Conservation (phyloP, 1,284 basidiomycete species). For the Fistulinella cinereoalba region DNA sequence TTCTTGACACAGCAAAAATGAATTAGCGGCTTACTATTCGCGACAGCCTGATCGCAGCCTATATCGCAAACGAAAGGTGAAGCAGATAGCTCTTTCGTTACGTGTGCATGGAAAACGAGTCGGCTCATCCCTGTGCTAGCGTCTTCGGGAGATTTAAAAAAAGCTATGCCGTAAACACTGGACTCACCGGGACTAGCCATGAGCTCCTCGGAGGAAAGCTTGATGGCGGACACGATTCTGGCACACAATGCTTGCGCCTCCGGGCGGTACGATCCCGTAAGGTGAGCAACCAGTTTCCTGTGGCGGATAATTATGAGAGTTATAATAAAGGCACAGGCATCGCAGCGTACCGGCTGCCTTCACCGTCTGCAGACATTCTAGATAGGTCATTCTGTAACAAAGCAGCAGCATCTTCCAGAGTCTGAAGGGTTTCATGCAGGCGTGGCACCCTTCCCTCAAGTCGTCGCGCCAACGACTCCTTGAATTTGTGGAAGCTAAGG, state of each 20-base stretch:
- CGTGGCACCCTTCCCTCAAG: slow-evolving; percentile 57
- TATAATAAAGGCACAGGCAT: neutral
- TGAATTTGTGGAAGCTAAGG: slow-evolving; percentile 57
- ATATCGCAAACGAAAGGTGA: slow-evolving; percentile 44
- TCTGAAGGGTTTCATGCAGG: slow-evolving; percentile 54
- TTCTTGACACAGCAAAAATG: slow-evolving; percentile 1
- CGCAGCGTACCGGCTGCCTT: slow-evolving; percentile 21
- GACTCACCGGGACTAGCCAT: slow-evolving; percentile 36
- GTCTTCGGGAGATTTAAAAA: slow-evolving; percentile 19
- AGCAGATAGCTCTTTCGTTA: slow-evolving; percentile 42
- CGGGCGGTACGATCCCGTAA: slow-evolving; percentile 45
- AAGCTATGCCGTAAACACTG: neutral
- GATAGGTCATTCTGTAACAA: slow-evolving; percentile 56
- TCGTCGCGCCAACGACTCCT: slow-evolving; percentile 51
- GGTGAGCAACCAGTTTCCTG: slow-evolving; percentile 40
- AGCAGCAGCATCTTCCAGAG: slow-evolving; percentile 55
- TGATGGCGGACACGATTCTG: slow-evolving; percentile 40
- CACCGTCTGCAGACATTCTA: slow-evolving; percentile 41
- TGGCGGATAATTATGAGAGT: slow-evolving; percentile 16
- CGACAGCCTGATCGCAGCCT: slow-evolving; percentile 38
- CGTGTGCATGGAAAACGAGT: slow-evolving; percentile 42
- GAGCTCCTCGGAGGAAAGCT: slow-evolving; percentile 32
- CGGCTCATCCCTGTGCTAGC: slow-evolving; percentile 23
- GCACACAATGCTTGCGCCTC: slow-evolving; percentile 46
- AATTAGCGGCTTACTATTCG: slow-evolving; percentile 37